These are phyloP conservation scores for Pythium aquatile DNA, from an alignment of 352 stramenopile species.

Conservation along the genomic window DNA sequence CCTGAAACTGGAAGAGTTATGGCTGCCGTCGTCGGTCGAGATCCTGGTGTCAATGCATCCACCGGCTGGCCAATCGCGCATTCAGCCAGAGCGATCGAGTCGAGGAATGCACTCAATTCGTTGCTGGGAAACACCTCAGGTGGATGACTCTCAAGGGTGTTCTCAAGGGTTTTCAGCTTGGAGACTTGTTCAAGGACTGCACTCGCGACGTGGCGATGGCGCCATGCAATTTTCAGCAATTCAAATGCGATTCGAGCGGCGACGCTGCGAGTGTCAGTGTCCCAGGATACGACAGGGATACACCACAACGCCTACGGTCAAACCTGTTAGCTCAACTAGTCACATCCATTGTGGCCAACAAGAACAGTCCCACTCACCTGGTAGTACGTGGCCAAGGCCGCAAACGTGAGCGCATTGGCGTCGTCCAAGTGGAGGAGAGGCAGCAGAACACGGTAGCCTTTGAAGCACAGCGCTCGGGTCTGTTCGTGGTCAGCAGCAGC, in stretches of 20 bases:
- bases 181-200: slow-evolving; percentile 16
- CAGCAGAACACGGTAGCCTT: slow-evolving; percentile 63
- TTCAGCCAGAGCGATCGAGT: slow-evolving; percentile 20
- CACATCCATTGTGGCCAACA: not conserved
- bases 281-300: slow-evolving; percentile 34
- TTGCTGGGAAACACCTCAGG: not conserved
- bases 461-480: slow-evolving; percentile 56
- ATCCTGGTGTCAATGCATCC: not conserved
- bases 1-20: not conserved
- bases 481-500: slow-evolving; percentile 48
- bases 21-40: slow-evolving; percentile 9
- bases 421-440: slow-evolving; percentile 62
- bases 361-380: slow-evolving; percentile 31
- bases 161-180: slow-evolving; percentile 8
- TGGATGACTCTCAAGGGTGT: not conserved
- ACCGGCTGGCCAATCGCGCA: slow-evolving; percentile 8
- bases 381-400: slow-evolving; percentile 53
- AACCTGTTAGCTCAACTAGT: not conserved
- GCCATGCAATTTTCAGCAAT: slow-evolving; percentile 44
- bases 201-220: slow-evolving; percentile 23
- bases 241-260: slow-evolving; percentile 57
- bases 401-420: slow-evolving; percentile 41
- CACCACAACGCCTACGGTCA: slow-evolving; percentile 25
- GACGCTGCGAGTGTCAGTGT: slow-evolving; percentile 50
- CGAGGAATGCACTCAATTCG: slow-evolving; percentile 15